Percentiles rank a stretch among this genome's conserved stretches.
Conservation (phyloP, 352 stramenopile genomes). For the Globisporangium perplexum region DNA sequence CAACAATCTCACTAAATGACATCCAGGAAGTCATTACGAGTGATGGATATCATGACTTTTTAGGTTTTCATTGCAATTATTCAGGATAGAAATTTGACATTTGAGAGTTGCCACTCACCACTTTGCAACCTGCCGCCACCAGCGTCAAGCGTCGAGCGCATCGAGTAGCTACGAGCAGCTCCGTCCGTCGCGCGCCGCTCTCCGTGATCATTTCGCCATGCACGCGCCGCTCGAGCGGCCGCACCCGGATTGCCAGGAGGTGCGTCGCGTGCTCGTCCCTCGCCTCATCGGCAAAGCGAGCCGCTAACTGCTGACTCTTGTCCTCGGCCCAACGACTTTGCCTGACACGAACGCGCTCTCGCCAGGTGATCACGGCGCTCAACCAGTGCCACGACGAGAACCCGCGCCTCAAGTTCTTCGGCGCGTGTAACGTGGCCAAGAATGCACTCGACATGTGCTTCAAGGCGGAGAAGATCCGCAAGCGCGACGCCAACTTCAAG, state of each 20-base stretch:
- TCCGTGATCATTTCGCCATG: too few species aligned
- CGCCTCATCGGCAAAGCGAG: too few species aligned
- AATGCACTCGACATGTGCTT: constrained; percentile 77
- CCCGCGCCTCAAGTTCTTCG: constrained; percentile 72
- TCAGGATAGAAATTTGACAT: too few species aligned
- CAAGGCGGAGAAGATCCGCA: constrained; percentile 56
- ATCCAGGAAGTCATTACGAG: neutral
- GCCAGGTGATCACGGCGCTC: constrained; percentile 65
- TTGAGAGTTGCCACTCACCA: neutral
- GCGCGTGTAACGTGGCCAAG: constrained; percentile 67
- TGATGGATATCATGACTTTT: neutral
- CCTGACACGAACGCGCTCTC: neutral
- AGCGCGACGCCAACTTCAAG: constrained; percentile 58
- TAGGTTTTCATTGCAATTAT: neutral
- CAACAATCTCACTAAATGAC: too few species aligned
- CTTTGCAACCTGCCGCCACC: neutral
- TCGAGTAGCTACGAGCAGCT: neutral
- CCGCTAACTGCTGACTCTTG: too few species aligned
- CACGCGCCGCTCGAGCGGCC: constrained; percentile 75
- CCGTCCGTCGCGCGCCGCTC: neutral
- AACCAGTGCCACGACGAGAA: constrained; percentile 71
- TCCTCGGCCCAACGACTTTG: too few species aligned
- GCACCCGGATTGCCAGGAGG: constrained; percentile 74
- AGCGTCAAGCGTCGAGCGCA: too few species aligned
- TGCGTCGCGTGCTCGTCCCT: constrained; percentile 19